phyloP scores from a whole-genome alignment of 257 asterid genomes.

The Gardenia jasminoides region DNA sequence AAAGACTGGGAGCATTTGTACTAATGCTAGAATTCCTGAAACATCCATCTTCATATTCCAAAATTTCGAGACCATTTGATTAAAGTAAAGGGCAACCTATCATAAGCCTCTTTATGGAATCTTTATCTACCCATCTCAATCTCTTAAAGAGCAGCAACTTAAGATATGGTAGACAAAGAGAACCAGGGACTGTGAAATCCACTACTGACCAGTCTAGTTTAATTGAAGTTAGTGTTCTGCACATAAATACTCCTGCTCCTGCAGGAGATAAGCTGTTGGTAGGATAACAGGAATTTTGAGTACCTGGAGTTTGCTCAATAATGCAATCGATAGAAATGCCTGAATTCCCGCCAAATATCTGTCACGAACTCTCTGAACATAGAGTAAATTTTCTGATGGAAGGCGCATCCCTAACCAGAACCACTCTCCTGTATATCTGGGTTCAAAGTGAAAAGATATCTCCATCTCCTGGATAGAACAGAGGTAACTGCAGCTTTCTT shows the following conservation, averaged over 20 bases:
- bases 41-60: not conserved
- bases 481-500: conserved; percentile 11
- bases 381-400: conserved; percentile 3
- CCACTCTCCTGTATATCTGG: conserved; percentile 6
- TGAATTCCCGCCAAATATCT: not conserved
- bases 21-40: too few relatives aligned
- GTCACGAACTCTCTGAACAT: not conserved
- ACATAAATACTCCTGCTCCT: not conserved
- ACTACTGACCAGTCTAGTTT: not conserved
- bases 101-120: conserved; percentile 10
- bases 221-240: not conserved
- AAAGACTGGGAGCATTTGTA: too few relatives aligned
- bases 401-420: not conserved
- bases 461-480: conserved; percentile 12
- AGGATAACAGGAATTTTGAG: not conserved
- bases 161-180: not conserved
- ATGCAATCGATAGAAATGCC: not conserved
- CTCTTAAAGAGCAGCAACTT: not conserved
- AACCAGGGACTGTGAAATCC: not conserved
- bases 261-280: too few relatives aligned
- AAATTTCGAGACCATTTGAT: conserved; percentile 1
- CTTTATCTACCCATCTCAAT: not conserved
- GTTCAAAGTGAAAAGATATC: not conserved
- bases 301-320: not conserved
- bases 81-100: conserved; percentile 10